Base-by-base conservation (phyloP, 495 filamentous ascomycete genomes). In the Trichoderma asperelloides region DNA sequence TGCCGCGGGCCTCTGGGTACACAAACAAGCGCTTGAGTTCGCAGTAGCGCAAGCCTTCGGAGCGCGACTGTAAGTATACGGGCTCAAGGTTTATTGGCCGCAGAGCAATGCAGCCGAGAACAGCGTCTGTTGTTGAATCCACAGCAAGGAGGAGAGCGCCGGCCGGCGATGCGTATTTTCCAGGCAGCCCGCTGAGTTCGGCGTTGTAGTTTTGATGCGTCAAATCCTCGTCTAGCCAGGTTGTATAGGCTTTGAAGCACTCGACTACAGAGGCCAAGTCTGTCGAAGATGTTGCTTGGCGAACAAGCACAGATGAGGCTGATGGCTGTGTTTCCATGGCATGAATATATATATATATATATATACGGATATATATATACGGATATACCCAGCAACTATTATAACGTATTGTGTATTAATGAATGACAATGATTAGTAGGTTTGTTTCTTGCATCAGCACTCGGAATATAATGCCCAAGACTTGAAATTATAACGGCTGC, bases 1-100 rank as follows among this genome's bases (percentile, higher is more conserved):
- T 64, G 8, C 83, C 81, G 12, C 86, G 78, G 11, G 75, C 79
- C 57, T 73, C 68, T 0, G 80, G 80, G 1, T 73, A 60, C 23
- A 84, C 76, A 68, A 85, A 88, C 0, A 89, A 76, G 0, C 86
- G 77, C 70, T 88, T 88, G 80, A 88, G 82, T 68, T 89, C 86
- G 73, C 84, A 86, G 71, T 57, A 62, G 27, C 65, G 65, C 16
- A 39, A n/a, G 16, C 33, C 65, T 71, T 79, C n/a, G 67, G 67
- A 6, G 64, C 63, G 25, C 66, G 40, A 13, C 39, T 7, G 0
- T 69, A 37, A 9, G 77, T 18, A 40, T 33, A 51, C 37, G 1
- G 33, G 0, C 15, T 23, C 21, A 23, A 60, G n/a, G 33, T 40
- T 27, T 37, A 71, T 69, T 4, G 74, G 71, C 3, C 81, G 75